These are phyloP conservation scores for Drechslera avenae DNA, from an alignment of 2,329 filamentous ascomycete species.

Conservation along the genomic window DNA sequence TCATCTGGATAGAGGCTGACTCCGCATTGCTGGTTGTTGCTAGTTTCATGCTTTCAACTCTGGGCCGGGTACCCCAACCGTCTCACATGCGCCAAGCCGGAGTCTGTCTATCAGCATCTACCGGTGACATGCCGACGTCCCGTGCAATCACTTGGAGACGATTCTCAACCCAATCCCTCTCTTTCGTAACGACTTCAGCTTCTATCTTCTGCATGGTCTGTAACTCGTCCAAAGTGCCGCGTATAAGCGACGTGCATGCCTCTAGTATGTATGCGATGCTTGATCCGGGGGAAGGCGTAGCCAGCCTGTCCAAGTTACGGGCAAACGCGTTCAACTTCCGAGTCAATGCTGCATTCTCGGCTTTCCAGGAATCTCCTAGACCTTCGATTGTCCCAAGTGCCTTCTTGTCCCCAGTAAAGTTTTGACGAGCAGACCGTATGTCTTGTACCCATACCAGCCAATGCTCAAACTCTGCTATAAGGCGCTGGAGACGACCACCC, in stretches of 20 bases:
- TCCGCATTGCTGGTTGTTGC: not conserved
- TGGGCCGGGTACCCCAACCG: not conserved
- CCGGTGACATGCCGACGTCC: conserved; percentile 15
- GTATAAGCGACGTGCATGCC: conserved; percentile 38
- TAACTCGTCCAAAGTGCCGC: conserved; percentile 42
- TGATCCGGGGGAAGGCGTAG: conserved; percentile 35
- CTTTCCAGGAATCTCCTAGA: conserved; percentile 43
- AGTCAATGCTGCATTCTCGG: conserved; percentile 40
- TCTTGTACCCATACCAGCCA: conserved; percentile 42
- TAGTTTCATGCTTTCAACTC: not conserved
- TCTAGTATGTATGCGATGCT: conserved; percentile 40
- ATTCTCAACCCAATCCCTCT: conserved; percentile 46
- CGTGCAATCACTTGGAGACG: conserved; percentile 36
- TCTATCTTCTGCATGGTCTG: conserved; percentile 43
- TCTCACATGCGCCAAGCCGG: conserved; percentile 36
- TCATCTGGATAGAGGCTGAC: no score
- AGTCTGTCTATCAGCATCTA: conserved; percentile 16
- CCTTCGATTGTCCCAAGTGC: conserved; percentile 33
- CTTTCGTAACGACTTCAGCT: conserved; percentile 34
- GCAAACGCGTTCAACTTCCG: conserved; percentile 42
- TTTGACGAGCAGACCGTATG: conserved; percentile 29
- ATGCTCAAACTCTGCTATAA: conserved; percentile 38
- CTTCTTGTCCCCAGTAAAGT: conserved; percentile 2
- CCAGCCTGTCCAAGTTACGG: conserved; percentile 40
- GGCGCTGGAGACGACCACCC: conserved; percentile 40